phyloP scores from a whole-genome alignment of 2,329 filamentous ascomycete genomes.

The Rhynchosporium agropyri region DNA sequence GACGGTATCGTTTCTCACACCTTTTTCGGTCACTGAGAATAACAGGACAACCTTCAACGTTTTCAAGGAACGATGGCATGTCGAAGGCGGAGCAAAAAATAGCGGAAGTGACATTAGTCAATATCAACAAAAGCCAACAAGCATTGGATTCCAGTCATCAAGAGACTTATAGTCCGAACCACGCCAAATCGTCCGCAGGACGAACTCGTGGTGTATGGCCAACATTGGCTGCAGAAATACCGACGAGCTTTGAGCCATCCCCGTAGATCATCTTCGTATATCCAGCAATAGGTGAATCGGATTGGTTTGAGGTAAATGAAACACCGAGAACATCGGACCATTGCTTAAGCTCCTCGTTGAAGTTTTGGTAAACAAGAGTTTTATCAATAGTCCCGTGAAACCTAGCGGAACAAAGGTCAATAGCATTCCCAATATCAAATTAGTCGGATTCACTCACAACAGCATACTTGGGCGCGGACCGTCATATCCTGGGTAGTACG shows the following conservation, averaged over 20 bases:
- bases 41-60: no score
- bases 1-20: no score
- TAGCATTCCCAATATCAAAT: neutral
- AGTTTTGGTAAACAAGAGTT: conserved; percentile 46
- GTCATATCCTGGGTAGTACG: conserved; percentile 45
- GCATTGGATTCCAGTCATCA: no score
- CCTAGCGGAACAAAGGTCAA: neutral
- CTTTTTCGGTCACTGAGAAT: no score
- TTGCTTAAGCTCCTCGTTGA: conserved; percentile 49
- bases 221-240: conserved; percentile 38
- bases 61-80: no score
- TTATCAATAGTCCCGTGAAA: conserved; percentile 43
- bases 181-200: conserved; percentile 37
- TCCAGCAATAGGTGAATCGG: conserved; percentile 37
- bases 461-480: conserved; percentile 47
- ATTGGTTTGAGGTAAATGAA: conserved; percentile 33
- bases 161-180: conserved; percentile 22
- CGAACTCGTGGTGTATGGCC: conserved; percentile 41
- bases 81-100: no score
- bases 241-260: conserved; percentile 42
- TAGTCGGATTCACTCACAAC: conserved; percentile 33
- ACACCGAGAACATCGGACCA: conserved; percentile 50
- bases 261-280: conserved; percentile 44
- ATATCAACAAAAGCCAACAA: no score
- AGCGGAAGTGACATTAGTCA: no score